Base-by-base conservation (phyloP, 805 yeast genomes). In the Zygoascus tannicola region DNA sequence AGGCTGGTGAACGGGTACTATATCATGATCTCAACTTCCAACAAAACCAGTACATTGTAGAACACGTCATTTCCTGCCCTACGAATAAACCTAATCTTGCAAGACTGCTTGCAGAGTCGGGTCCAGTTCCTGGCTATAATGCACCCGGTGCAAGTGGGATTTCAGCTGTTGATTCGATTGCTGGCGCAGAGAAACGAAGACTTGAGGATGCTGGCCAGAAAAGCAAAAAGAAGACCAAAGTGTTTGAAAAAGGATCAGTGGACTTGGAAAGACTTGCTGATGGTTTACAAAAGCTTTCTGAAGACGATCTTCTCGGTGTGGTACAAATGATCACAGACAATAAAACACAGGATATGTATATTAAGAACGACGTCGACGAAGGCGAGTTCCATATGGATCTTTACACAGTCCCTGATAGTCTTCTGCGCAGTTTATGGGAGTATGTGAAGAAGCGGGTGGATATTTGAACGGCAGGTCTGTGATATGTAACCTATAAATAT, bases 271-370 rank as follows among this genome's bases (percentile, higher is more conserved):
- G 80, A 59, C 74, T 90, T 57, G 96, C 97, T 4, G 85, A 81
- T 49, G 90, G 92, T 2, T 73, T 90, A 55, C 85, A 94, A 43
- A 85, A 85, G 64, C 71, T 90, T 52, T 80, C 73, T 46, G 97
- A 90, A 65, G 97, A 92, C 59, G 97, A 92, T 64, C 71, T 90
- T 53, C 76, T 92, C 41, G 94, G 87, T 28, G 92, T 92, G 40
- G 97, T 90, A 44, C 97, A 90, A 66, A 88, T 90, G 96, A 92
- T 90, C 34, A 87, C 95, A 36, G 97, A 90, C 63, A 92, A 92
- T 67, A 77, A 85, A 59, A 86, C 97, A 4, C 78, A 85, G 37
- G 97, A 90, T 40, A 90, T 90, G 95, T 87, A 83, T 65, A 82
- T 90, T 55, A 88, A 88, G 61, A 90, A 92, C 63, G 95, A 90